Evolutionary conservation across 768 basidiomycete species (phyloP).

Genomic region (Phlegmacium glaucopus): DNA sequence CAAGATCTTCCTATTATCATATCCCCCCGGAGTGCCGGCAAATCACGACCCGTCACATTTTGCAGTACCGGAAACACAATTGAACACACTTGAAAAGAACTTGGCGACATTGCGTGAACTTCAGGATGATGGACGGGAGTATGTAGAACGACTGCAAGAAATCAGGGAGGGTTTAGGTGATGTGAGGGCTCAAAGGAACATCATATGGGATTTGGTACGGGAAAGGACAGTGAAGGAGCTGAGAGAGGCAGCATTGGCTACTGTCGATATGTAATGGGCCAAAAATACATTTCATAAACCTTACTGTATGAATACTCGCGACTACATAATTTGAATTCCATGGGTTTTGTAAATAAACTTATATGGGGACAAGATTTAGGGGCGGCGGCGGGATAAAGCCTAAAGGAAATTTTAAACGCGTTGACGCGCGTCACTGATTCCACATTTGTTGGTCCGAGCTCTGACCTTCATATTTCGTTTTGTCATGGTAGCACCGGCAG

Average conservation of each 20-base stretch:
- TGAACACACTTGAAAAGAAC: slow-evolving; percentile 71
- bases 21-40: slow-evolving; percentile 42
- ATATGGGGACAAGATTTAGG: no score
- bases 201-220: slow-evolving; percentile 75
- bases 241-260: slow-evolving; percentile 55
- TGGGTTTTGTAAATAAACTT: no score
- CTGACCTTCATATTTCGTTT: slow-evolving; percentile 13
- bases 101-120: slow-evolving; percentile 72
- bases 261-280: slow-evolving; percentile 23
- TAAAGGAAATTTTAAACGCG: no score
- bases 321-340: no score
- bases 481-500: slow-evolving; percentile 9
- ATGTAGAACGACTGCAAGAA: slow-evolving; percentile 80
- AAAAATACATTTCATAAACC: no score
- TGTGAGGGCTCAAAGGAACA: slow-evolving; percentile 64
- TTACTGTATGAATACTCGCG: no score
- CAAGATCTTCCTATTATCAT: slow-evolving; percentile 61
- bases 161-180: slow-evolving; percentile 80
- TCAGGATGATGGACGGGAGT: slow-evolving; percentile 85
- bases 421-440: slow-evolving; percentile 19
- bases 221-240: slow-evolving; percentile 73
- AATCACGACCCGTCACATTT: slow-evolving; percentile 62
- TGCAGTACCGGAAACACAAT: slow-evolving; percentile 60
- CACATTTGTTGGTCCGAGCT: slow-evolving; percentile 13
- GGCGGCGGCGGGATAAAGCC: not conserved